Conservation (phyloP, 176 grass and related monocot genomes). For the Eremochloa ophiuroides region DNA sequence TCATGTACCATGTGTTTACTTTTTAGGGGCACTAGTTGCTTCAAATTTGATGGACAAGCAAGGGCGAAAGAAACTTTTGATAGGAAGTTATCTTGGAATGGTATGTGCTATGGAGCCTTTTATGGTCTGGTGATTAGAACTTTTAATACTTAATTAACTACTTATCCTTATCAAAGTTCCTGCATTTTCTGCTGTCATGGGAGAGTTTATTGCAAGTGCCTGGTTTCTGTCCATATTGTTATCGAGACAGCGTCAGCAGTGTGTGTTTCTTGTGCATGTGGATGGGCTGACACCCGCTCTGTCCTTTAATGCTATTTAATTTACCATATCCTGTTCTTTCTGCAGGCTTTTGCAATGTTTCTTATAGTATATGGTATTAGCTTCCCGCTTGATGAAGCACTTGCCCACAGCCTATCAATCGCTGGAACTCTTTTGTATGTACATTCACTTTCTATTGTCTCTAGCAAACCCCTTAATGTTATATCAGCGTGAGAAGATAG, state of each 20-base stretch:
- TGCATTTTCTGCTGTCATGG: background rate
- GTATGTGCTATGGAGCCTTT: conserved; percentile 28
- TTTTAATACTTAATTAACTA: background rate
- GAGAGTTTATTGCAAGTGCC: background rate
- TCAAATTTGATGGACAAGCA: conserved; percentile 97
- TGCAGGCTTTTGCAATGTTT: conserved; percentile 93
- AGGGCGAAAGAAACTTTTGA: conserved; percentile 89
- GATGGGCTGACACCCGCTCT: background rate
- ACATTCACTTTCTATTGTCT: conserved; percentile 19
- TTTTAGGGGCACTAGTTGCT: conserved; percentile 79
- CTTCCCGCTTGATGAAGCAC: conserved; percentile 64
- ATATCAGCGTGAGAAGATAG: background rate
- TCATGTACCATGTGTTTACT: conserved; percentile 24
- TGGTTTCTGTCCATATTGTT: conserved; percentile 8
- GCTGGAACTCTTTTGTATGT: conserved; percentile 84
- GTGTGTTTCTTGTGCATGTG: background rate
- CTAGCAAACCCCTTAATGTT: conserved; percentile 3
- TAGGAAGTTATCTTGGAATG: conserved; percentile 95
- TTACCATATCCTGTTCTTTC: background rate
- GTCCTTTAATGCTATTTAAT: background rate
- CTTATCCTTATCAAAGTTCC: background rate
- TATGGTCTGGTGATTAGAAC: background rate
- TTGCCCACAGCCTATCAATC: conserved; percentile 70
- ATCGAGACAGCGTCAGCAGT: background rate
- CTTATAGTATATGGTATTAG: conserved; percentile 79